Conservation (phyloP, 1,139 yeast species). For the Trichomonascaceae sp. region DNA sequence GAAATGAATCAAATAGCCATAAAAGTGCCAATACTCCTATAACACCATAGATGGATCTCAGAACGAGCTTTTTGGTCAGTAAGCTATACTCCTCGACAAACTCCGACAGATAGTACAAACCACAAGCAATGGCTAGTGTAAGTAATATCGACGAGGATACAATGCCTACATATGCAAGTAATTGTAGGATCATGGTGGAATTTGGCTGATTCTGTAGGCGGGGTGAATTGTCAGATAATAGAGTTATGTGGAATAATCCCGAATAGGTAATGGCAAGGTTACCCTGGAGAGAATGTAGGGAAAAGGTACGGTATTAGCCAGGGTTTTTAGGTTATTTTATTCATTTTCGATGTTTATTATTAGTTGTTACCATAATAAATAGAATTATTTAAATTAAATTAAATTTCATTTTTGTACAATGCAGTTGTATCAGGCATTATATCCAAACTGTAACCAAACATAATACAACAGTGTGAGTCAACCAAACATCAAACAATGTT, state of each 20-base stretch:
- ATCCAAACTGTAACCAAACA: too few relatives aligned
- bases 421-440: too few relatives aligned
- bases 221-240: neutral
- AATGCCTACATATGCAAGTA: constrained; percentile 63
- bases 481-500: too few relatives aligned
- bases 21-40: constrained; percentile 50
- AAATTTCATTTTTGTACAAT: too few relatives aligned
- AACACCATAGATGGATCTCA: constrained; percentile 54
- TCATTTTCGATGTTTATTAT: too few relatives aligned
- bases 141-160: constrained; percentile 69
- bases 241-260: neutral
- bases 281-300: neutral
- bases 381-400: too few relatives aligned
- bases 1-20: constrained; percentile 69
- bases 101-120: constrained; percentile 84
- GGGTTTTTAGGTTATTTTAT: neutral
- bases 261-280: neutral
- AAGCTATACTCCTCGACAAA: constrained; percentile 90
- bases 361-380: too few relatives aligned
- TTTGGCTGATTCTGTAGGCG: neutral
- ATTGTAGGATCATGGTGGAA: constrained; percentile 34
- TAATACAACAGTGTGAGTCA: too few relatives aligned
- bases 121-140: constrained; percentile 71
- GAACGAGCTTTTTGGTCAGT: constrained; percentile 66
- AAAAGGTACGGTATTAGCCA: too few relatives aligned